These are phyloP conservation scores for Ascocoryne sarcoides DNA, from an alignment of 2,329 filamentous ascomycete genomes.

Conservation along the genomic window DNA sequence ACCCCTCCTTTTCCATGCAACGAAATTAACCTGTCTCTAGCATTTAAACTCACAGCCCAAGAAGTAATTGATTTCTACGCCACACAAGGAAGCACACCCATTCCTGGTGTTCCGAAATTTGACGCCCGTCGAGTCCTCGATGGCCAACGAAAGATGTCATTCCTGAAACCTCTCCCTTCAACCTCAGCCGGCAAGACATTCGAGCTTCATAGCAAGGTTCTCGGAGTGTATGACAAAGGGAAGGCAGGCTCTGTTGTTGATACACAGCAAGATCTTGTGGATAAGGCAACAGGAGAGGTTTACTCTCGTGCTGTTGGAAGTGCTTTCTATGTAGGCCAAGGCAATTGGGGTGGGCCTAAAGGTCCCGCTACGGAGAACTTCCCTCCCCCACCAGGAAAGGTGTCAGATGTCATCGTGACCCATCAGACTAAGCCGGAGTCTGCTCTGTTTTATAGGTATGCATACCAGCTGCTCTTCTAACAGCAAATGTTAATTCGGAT, in stretches of 20 bases:
- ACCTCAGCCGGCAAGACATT: slow-evolving; percentile 53
- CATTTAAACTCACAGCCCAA: slow-evolving; percentile 58
- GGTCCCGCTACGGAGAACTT: slow-evolving; percentile 73
- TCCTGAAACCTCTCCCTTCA: slow-evolving; percentile 55
- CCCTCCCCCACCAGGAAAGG: slow-evolving; percentile 63
- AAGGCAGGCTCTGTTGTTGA: slow-evolving; percentile 61
- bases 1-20: background rate
- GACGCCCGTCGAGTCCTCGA: slow-evolving; percentile 56
- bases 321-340: slow-evolving; percentile 61
- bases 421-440: slow-evolving; percentile 66
- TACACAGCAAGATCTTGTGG: slow-evolving; percentile 56
- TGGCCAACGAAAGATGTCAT: slow-evolving; percentile 55
- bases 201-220: slow-evolving; percentile 53
- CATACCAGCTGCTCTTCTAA: too few species aligned
- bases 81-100: slow-evolving; percentile 41
- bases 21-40: slow-evolving; percentile 26
- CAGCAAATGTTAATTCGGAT: too few species aligned
- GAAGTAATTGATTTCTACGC: slow-evolving; percentile 66
- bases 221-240: slow-evolving; percentile 67
- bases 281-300: slow-evolving; percentile 49
- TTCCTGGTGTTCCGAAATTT: slow-evolving; percentile 58
- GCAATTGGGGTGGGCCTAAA: slow-evolving; percentile 81
- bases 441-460: slow-evolving; percentile 61
- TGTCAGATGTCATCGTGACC: slow-evolving; percentile 61
- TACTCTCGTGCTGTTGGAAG: slow-evolving; percentile 52